Evolutionary conservation across 495 filamentous ascomycete species (phyloP).

Genomic region (Geopyxis carbonaria): DNA sequence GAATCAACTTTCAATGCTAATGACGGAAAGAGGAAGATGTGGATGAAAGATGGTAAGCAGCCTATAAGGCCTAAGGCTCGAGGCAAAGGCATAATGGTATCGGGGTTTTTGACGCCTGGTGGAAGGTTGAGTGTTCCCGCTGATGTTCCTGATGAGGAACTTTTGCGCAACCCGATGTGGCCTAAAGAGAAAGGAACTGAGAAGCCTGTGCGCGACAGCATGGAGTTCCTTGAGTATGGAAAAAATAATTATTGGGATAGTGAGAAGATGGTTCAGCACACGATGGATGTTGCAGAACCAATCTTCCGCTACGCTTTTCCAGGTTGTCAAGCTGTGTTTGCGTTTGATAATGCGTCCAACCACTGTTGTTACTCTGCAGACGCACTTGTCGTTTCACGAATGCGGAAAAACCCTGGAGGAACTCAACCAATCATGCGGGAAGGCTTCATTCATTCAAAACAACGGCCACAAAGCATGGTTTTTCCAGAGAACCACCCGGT

Average conservation of each 20-base stretch:
- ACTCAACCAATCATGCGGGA: slow-evolving; percentile 6
- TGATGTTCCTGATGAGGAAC: not conserved
- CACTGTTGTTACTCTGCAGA: slow-evolving; percentile 1
- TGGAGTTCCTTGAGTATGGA: slow-evolving; percentile 7
- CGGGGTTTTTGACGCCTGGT: slow-evolving; percentile 5
- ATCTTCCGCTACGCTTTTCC: slow-evolving; percentile 7
- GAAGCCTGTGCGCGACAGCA: slow-evolving; percentile 1
- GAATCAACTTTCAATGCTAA: slow-evolving; percentile 10
- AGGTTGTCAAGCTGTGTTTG: slow-evolving; percentile 6
- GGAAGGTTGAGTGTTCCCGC: slow-evolving; percentile 1
- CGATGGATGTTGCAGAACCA: slow-evolving; percentile 1
- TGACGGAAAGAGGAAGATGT: not conserved
- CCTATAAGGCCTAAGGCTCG: not conserved
- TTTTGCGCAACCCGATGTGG: slow-evolving; percentile 5
- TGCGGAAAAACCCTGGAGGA: slow-evolving; percentile 5
- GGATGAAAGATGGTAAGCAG: slow-evolving; percentile 7
- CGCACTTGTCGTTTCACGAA: slow-evolving; percentile 6
- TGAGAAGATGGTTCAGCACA: slow-evolving; percentile 4
- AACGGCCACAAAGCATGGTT: not conserved
- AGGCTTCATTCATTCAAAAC: not conserved
- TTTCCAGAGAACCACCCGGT: too few relatives aligned
- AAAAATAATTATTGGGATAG: slow-evolving; percentile 7
- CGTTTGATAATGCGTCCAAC: slow-evolving; percentile 9
- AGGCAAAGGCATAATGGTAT: slow-evolving; percentile 12
- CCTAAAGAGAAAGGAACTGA: not conserved